These are phyloP conservation scores for Coelastrella sp. DNA, from an alignment of 139 green algal genomes.

Conservation along the genomic window DNA sequence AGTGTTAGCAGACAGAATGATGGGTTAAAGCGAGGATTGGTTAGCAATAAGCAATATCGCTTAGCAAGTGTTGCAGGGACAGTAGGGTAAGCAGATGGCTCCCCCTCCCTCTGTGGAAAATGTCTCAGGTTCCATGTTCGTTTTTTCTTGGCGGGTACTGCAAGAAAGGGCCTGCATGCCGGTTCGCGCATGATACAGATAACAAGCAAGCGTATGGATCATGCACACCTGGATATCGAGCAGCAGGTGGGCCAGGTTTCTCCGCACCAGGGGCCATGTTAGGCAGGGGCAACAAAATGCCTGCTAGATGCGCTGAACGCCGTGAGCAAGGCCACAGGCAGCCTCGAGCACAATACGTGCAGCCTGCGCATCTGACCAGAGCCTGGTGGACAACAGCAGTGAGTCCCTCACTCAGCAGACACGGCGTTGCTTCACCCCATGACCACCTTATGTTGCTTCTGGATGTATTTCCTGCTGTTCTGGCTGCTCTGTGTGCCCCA, in stretches of 20 bases:
- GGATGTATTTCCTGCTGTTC: not conserved
- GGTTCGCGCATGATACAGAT: not conserved
- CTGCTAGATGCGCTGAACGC: not conserved
- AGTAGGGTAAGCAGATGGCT: too few species aligned
- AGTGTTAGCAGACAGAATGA: too few species aligned
- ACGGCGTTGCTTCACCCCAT: not conserved
- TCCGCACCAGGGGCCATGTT: not conserved
- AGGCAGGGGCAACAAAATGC: not conserved
- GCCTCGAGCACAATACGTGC: not conserved
- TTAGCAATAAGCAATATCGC: too few species aligned
- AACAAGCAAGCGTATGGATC: not conserved
- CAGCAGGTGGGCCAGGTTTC: not conserved
- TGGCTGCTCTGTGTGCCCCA: not conserved
- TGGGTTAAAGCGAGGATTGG: too few species aligned
- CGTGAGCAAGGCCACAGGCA: not conserved
- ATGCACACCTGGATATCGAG: not conserved
- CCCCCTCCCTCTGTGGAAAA: too few species aligned
- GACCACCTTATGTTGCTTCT: too few species aligned
- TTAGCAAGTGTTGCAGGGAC: too few species aligned
- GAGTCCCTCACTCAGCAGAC: not conserved
- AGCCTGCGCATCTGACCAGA: not conserved
- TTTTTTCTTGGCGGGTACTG: slow-evolving; percentile 2
- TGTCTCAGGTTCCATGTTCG: not conserved
- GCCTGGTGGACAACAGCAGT: slow-evolving; percentile 20
- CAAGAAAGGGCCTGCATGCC: not conserved